Evolutionary conservation across 805 yeast genomes (phyloP).

Genomic region (Kazachstania kunashirensis): DNA sequence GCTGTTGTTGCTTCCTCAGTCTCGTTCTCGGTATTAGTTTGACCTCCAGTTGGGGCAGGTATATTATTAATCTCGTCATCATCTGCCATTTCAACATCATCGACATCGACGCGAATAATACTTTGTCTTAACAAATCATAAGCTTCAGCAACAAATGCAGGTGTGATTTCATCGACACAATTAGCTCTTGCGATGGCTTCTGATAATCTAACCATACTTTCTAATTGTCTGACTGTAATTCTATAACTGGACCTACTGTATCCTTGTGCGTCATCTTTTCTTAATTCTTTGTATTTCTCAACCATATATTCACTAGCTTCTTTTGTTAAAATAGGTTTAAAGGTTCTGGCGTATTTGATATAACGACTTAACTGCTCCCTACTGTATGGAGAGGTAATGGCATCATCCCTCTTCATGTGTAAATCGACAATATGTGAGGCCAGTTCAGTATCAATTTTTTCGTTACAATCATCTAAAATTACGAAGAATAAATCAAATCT

Average conservation of each 20-base stretch:
- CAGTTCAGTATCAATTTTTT: slow-evolving; percentile 75
- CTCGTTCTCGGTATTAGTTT: neutral
- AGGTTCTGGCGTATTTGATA: slow-evolving; percentile 84
- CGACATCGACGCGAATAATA: slow-evolving; percentile 87
- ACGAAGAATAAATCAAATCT: slow-evolving; percentile 94
- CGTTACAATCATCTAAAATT: slow-evolving; percentile 89
- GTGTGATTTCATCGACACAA: slow-evolving; percentile 80
- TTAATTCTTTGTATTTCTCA: slow-evolving; percentile 68
- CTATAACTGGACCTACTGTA: slow-evolving; percentile 70
- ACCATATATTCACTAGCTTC: slow-evolving; percentile 74
- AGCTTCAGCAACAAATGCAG: slow-evolving; percentile 85
- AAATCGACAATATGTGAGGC: slow-evolving; percentile 89
- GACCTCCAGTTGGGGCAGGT: neutral
- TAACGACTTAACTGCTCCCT: slow-evolving; percentile 84
- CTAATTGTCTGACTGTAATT: slow-evolving; percentile 94
- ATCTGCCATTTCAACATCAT: slow-evolving; percentile 55
- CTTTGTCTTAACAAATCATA: slow-evolving; percentile 82
- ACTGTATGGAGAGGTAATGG: slow-evolving; percentile 79
- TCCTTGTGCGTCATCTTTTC: slow-evolving; percentile 88
- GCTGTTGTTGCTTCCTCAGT: slow-evolving; percentile 7
- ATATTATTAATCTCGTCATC: too few relatives aligned
- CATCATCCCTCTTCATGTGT: slow-evolving; percentile 84
- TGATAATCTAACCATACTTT: slow-evolving; percentile 81
- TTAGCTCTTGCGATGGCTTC: slow-evolving; percentile 97
- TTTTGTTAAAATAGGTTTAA: slow-evolving; percentile 78